A percentile compares a stretch with the other conserved stretches of the same genome.
Conservation (phyloP, 306 rosid species). For the Cucumis hystrix region DNA sequence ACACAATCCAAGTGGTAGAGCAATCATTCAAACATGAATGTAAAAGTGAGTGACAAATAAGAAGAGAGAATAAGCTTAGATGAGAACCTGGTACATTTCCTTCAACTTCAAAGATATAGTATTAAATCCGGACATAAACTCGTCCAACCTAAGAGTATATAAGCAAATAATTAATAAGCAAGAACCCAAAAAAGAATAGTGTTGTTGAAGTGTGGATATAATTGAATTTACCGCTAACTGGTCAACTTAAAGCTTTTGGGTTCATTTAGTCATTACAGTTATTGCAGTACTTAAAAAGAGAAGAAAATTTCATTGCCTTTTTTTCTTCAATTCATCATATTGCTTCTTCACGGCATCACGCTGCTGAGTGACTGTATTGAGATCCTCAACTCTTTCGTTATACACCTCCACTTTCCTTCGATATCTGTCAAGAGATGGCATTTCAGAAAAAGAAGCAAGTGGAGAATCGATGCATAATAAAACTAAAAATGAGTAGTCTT, state of each 20-base stretch:
- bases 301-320: slow-evolving; percentile 31
- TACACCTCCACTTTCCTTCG: slow-evolving; percentile 65
- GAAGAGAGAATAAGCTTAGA: slow-evolving; percentile 3
- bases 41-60: not conserved
- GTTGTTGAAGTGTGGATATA: no score
- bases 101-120: slow-evolving; percentile 82
- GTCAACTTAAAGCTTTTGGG: no score
- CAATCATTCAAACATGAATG: not conserved
- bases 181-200: not conserved
- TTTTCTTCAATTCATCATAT: slow-evolving; percentile 82
- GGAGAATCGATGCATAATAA: not conserved
- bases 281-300: not conserved
- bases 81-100: slow-evolving; percentile 88
- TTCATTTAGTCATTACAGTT: no score
- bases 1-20: not conserved
- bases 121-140: slow-evolving; percentile 95
- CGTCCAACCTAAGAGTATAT: slow-evolving; percentile 53
- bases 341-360: slow-evolving; percentile 75
- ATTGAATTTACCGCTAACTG: no score
- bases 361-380: slow-evolving; percentile 63
- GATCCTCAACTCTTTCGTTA: slow-evolving; percentile 84
- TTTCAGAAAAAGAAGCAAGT: not conserved
- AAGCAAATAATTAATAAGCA: not conserved
- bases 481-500: slow-evolving; percentile 14
- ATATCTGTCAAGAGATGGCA: slow-evolving; percentile 33